Base-by-base conservation (phyloP, 495 filamentous ascomycete species). In the Oleoguttula mirabilis region DNA sequence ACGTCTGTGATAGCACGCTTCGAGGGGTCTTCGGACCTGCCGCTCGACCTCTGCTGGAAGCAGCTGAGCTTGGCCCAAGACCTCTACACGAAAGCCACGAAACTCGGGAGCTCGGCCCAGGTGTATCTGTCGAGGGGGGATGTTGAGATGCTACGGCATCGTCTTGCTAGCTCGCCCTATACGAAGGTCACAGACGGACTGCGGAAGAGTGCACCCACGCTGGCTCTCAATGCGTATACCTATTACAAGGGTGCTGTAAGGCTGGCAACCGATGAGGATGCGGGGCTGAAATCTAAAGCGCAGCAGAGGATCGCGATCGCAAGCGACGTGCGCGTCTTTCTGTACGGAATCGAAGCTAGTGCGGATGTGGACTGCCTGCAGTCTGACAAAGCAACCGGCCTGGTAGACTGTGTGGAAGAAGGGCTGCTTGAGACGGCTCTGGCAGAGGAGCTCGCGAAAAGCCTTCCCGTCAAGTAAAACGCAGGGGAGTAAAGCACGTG, bases 221-320 rank as follows among this genome's bases (percentile, higher is more conserved):
- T 56, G 6, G 30, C 39, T 2, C 32, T 40, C 21, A 56, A 56
- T 25, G 54, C 54, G 12, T 40, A 42, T 27, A 47, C 35, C 11
- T 56, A 47, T 30, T 56, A 52, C 35, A 45, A 39, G n/a, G 47
- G 54, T 22, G 50, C 50, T 11, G 32, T 31, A 4, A 39, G 39
- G 33, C 27, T 42, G 28, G 46, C 43, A 20, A 19, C 23, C 20
- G 36, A 41, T 25, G 43, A 45, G 7, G 39, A 48, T 23, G 36
- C 12, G 4, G 44, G 41, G 21, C 20, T 51, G 20, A 32, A 24
- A 23, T 32, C 34, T 10, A 51, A 47, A 21, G 31, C 36, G 12
- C 17, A 36, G n/a, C 31, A 40, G 32, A 16, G 48, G 21, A 31
- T 46, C 23, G 8, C 32, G 1, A 31, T 44, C 5, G 36, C 30